phyloP scores from a whole-genome alignment of 2,329 filamentous ascomycete species.

The Diaporthe sp. region DNA sequence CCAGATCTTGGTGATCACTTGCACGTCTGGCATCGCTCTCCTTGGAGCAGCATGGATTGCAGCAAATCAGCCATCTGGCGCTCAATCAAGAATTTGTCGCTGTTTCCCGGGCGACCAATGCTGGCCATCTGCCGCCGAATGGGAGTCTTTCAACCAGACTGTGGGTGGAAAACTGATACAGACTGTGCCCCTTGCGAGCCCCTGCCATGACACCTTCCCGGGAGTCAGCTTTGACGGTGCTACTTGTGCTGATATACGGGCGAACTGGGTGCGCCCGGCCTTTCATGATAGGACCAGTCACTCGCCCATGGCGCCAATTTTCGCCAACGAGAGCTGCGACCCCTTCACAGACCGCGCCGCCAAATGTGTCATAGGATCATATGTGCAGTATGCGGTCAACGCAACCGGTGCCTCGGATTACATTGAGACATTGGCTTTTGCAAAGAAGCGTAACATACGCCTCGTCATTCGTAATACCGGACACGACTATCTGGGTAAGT shows the following conservation, averaged over 20 bases:
- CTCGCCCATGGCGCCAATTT: conserved; percentile 38
- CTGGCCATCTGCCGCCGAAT: conserved; percentile 60
- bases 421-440: conserved; percentile 46
- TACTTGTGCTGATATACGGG: conserved; percentile 34
- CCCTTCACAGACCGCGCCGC: conserved; percentile 47
- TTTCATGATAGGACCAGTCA: conserved; percentile 28
- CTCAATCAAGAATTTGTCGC: conserved; percentile 46
- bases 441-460: conserved; percentile 52
- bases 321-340: conserved; percentile 42
- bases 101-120: conserved; percentile 62
- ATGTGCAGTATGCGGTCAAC: conserved; percentile 45
- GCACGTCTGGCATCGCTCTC: neutral
- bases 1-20: neutral
- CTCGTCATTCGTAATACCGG: conserved; percentile 61
- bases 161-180: conserved; percentile 60
- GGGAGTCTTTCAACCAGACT: conserved; percentile 61
- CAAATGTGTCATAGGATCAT: conserved; percentile 50
- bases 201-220: conserved; percentile 53
- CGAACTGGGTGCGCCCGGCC: conserved; percentile 24
- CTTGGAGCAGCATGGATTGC: conserved; percentile 7
- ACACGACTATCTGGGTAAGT: conserved; percentile 62
- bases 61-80: neutral
- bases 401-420: conserved; percentile 39
- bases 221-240: conserved; percentile 30
- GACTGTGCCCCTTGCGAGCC: conserved; percentile 53